Conservation (phyloP, 2,329 filamentous ascomycete genomes). For the Lasiodiplodia hormozganensis region DNA sequence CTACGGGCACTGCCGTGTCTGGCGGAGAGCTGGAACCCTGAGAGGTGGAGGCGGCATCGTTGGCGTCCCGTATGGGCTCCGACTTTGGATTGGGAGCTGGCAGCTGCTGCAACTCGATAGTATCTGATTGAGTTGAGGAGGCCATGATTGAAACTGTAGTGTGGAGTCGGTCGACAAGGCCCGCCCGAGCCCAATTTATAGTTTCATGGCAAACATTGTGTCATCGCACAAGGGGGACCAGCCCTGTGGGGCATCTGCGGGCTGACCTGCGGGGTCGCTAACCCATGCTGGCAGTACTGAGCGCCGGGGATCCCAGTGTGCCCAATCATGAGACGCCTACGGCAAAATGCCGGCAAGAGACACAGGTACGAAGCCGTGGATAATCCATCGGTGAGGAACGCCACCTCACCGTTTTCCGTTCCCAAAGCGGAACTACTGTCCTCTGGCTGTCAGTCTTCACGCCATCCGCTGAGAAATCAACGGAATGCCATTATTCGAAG, state of each 20-base stretch:
- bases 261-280: neutral
- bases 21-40: neutral
- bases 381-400: neutral
- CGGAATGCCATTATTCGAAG: neutral
- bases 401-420: conserved; percentile 4
- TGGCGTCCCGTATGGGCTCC: neutral
- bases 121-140: neutral
- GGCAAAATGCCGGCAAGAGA: neutral
- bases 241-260: neutral
- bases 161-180: neutral
- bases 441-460: neutral
- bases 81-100: neutral
- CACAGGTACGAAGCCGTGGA: neutral
- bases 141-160: neutral
- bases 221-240: neutral
- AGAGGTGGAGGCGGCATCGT: neutral
- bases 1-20: neutral
- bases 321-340: neutral
- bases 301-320: neutral
- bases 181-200: neutral
- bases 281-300: neutral
- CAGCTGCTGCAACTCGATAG: conserved; percentile 14
- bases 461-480: neutral
- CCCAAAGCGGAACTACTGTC: neutral
- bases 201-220: neutral